These are phyloP conservation scores for Geum urbanum DNA, from an alignment of 306 rosid genomes.

Conservation along the genomic window DNA sequence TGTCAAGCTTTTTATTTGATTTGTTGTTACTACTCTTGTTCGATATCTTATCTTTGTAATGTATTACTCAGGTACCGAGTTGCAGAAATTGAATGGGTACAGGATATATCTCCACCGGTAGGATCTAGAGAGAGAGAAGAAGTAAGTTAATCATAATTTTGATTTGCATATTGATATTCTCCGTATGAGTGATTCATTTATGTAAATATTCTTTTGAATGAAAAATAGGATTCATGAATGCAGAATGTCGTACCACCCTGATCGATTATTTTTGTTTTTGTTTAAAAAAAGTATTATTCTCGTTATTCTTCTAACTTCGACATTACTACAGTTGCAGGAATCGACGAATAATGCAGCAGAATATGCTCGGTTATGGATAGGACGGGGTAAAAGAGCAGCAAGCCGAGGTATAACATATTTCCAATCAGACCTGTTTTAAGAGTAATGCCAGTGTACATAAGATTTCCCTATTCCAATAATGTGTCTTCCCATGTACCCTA, in stretches of 20 bases:
- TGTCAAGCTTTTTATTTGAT: conserved; percentile 18
- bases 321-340: conserved; percentile 57
- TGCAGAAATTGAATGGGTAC: conserved; percentile 88
- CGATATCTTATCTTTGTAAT: conserved; percentile 22
- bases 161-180: conserved; percentile 13
- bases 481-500: background rate
- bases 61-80: conserved; percentile 74
- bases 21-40: conserved; percentile 3
- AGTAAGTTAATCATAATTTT: conserved; percentile 42
- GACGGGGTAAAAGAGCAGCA: conserved; percentile 67
- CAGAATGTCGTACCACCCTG: conserved; percentile 1
- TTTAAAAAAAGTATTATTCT: background rate
- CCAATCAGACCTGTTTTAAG: background rate
- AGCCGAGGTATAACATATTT: conserved; percentile 46
- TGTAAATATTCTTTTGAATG: conserved; percentile 1
- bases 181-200: background rate
- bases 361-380: conserved; percentile 65
- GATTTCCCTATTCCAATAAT: background rate
- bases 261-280: background rate
- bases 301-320: conserved; percentile 6
- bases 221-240: conserved; percentile 12
- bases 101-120: conserved; percentile 58
- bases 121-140: conserved; percentile 66
- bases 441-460: background rate
- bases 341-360: conserved; percentile 57